Evolutionary conservation across 345 rosid species (phyloP).

Genomic region (Eucalyptus tenuipes): DNA sequence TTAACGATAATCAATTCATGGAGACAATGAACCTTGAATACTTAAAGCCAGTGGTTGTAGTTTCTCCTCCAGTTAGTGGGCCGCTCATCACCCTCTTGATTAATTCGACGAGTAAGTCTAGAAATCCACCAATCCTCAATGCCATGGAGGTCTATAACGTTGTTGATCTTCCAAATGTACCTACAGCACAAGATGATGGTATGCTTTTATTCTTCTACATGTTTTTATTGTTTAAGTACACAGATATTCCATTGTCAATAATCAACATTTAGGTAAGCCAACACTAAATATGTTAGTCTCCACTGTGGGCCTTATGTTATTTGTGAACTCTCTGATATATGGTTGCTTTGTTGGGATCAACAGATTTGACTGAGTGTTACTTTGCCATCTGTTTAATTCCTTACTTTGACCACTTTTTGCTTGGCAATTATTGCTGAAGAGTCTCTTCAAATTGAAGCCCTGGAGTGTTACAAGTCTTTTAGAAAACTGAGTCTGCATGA

Average conservation of each 20-base stretch:
- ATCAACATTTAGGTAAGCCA: background rate
- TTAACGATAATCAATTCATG: background rate
- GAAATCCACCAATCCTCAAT: constrained; percentile 3
- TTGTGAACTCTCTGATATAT: background rate
- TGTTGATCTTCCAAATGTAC: background rate
- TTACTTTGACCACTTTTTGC: no score
- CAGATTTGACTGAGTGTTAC: background rate
- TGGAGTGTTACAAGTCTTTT: background rate
- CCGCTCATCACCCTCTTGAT: background rate
- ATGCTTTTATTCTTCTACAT: background rate
- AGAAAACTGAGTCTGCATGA: no score
- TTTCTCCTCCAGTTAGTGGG: background rate
- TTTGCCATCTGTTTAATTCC: background rate
- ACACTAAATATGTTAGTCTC: background rate
- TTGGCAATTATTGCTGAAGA: background rate
- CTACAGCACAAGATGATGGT: background rate
- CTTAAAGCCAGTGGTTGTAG: background rate
- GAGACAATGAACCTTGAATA: background rate
- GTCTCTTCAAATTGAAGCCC: background rate
- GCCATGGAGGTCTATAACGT: constrained; percentile 20
- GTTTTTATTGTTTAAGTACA: background rate
- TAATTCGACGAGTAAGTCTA: background rate
- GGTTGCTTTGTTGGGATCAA: background rate
- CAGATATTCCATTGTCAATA: background rate
- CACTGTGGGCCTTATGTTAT: background rate